These are phyloP conservation scores for Candida frijolesensis DNA, from an alignment of 1,139 yeast genomes.

Conservation along the genomic window DNA sequence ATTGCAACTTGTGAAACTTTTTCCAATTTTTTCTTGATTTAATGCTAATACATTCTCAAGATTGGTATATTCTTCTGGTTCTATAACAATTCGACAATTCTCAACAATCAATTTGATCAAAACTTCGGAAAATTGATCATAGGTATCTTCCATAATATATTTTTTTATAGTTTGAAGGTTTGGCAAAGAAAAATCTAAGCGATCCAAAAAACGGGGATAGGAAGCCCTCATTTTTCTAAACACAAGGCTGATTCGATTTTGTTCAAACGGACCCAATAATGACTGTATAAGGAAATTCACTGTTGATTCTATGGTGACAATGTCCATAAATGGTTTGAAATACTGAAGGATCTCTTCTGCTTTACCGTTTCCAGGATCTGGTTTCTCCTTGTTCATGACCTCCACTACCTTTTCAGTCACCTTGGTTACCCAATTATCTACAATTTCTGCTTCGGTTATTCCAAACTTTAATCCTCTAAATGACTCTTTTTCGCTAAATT, in stretches of 20 bases:
- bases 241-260: conserved; percentile 2
- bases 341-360: conserved; percentile 10
- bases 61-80: conserved; percentile 13
- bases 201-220: conserved; percentile 4
- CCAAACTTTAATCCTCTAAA: conserved; percentile 3
- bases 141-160: conserved; percentile 8
- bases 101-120: conserved; percentile 24
- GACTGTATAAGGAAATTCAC: conserved; percentile 7
- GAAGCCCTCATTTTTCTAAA: conserved; percentile 7
- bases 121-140: conserved; percentile 12
- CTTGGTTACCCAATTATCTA: conserved; percentile 10
- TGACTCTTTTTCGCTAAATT: background rate
- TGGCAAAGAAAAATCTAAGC: background rate
- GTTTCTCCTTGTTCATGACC: conserved; percentile 16
- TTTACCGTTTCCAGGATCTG: no score
- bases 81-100: conserved; percentile 21
- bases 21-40: background rate
- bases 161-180: conserved; percentile 4
- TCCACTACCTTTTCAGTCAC: conserved; percentile 12
- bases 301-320: conserved; percentile 8
- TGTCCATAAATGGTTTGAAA: conserved; percentile 11
- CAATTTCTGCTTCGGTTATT: background rate
- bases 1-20: background rate
- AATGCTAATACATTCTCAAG: conserved; percentile 1
- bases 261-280: conserved; percentile 6